Evolutionary conservation across 768 basidiomycete genomes (phyloP).

Genomic region (Crassisporium funariophilum): DNA sequence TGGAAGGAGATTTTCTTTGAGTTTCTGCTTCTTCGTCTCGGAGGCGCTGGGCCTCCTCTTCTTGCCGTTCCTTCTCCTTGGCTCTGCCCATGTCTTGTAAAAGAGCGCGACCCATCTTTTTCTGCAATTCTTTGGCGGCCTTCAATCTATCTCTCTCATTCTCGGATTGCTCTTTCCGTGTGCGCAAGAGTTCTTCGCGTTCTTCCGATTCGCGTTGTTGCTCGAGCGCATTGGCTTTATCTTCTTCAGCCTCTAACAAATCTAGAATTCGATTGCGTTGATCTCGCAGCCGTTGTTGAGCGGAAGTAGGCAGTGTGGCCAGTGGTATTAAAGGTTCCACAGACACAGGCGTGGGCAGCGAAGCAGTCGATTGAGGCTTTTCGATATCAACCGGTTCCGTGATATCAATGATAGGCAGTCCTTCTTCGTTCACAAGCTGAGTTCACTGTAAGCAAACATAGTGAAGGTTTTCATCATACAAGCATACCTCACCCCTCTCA

Average conservation of each 20-base stretch:
- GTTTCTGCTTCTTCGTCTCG: slow-evolving; percentile 31
- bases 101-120: slow-evolving; percentile 77
- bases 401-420: slow-evolving; percentile 79
- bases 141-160: slow-evolving; percentile 41
- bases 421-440: slow-evolving; percentile 75
- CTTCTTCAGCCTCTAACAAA: slow-evolving; percentile 72
- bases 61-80: slow-evolving; percentile 40
- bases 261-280: slow-evolving; percentile 69
- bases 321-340: slow-evolving; percentile 47
- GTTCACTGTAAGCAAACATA: slow-evolving; percentile 21
- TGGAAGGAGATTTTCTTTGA: slow-evolving; percentile 27
- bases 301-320: slow-evolving; percentile 44
- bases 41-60: slow-evolving; percentile 32
- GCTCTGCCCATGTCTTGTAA: slow-evolving; percentile 46
- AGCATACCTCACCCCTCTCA: slow-evolving; percentile 66
- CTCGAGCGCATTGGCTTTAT: slow-evolving; percentile 41
- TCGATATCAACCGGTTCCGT: slow-evolving; percentile 51
- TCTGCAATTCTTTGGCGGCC: slow-evolving; percentile 59
- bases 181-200: slow-evolving; percentile 49
- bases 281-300: slow-evolving; percentile 51
- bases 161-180: slow-evolving; percentile 49
- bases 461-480: slow-evolving; percentile 16
- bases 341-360: slow-evolving; percentile 22
- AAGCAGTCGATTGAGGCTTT: slow-evolving; percentile 14
- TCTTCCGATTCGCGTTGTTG: slow-evolving; percentile 41